Percentiles rank a stretch among this genome's conserved stretches.
Conservation (phyloP, 805 yeast genomes). For the Kodamaea laetipori region DNA sequence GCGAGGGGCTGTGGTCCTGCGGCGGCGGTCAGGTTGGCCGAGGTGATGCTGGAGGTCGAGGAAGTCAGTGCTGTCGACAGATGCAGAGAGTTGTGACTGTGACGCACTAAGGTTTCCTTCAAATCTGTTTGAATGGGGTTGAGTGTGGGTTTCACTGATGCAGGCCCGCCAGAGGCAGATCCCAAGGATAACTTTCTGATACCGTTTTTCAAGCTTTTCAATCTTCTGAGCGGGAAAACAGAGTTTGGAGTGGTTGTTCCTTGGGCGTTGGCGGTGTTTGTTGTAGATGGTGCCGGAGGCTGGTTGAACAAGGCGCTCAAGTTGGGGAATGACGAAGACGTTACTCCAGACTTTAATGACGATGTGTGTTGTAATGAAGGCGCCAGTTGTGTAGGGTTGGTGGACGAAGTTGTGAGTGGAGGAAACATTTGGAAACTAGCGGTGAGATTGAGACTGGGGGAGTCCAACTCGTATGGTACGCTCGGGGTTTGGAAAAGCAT, state of each 20-base stretch:
- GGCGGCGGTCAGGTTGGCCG: constrained; percentile 11
- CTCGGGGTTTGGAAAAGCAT: constrained; percentile 14
- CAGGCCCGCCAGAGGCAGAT: not conserved
- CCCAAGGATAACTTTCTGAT: constrained; percentile 39
- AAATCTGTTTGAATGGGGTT: constrained; percentile 17
- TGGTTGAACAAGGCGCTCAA: constrained; percentile 11
- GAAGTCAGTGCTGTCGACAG: constrained; percentile 12
- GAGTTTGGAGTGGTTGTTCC: constrained; percentile 20
- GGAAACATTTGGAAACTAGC: constrained; percentile 20
- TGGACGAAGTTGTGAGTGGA: constrained; percentile 7
- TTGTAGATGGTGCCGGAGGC: constrained; percentile 14
- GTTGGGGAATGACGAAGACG: constrained; percentile 12
- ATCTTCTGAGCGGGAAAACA: constrained; percentile 32
- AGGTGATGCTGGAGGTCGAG: constrained; percentile 12
- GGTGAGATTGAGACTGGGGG: constrained; percentile 23
- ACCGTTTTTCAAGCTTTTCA: constrained; percentile 40
- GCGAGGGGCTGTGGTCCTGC: constrained; percentile 6
- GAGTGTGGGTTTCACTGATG: constrained; percentile 15
- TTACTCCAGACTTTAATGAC: constrained; percentile 4
- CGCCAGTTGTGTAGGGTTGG: constrained; percentile 1
- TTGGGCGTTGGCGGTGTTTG: constrained; percentile 12
- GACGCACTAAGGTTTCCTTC: constrained; percentile 9
- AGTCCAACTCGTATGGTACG: constrained; percentile 30
- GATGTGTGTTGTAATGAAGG: constrained; percentile 7
- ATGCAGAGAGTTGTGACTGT: constrained; percentile 16